Evolutionary conservation across 1,284 basidiomycete species (phyloP).

Genomic region (Megacollybia platyphylla): DNA sequence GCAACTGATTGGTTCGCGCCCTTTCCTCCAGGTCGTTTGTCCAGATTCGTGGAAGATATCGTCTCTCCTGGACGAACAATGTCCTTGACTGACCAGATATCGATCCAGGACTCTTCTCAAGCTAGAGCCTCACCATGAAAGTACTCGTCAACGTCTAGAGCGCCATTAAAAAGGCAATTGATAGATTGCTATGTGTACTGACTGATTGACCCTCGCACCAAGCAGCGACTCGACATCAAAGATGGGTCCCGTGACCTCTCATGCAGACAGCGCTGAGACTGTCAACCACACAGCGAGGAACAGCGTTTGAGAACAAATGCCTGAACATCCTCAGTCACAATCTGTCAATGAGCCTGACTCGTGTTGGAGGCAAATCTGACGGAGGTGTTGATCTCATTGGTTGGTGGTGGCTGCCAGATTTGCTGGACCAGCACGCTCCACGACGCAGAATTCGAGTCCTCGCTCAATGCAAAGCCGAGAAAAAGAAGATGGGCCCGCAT

Average conservation of each 20-base stretch:
- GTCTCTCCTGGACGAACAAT: slow-evolving; percentile 44
- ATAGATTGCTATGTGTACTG: slow-evolving; percentile 11
- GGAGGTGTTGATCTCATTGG: slow-evolving; percentile 84
- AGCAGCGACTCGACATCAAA: slow-evolving; percentile 15
- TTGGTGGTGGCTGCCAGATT: slow-evolving; percentile 78
- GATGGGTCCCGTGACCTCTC: too few relatives aligned
- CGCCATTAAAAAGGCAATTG: neutral
- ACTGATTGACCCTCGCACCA: slow-evolving; percentile 46
- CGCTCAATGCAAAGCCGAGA: slow-evolving; percentile 86
- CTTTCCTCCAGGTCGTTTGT: slow-evolving; percentile 40
- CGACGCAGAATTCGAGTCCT: slow-evolving; percentile 57
- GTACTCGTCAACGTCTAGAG: slow-evolving; percentile 42
- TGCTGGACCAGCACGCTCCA: slow-evolving; percentile 4
- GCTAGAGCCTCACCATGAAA: slow-evolving; percentile 28
- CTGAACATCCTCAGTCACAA: slow-evolving; percentile 44
- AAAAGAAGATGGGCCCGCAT: slow-evolving; percentile 64
- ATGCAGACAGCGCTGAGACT: neutral
- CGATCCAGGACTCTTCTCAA: neutral
- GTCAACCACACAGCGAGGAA: slow-evolving; percentile 35
- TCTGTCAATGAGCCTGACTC: slow-evolving; percentile 69
- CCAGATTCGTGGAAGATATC: slow-evolving; percentile 33
- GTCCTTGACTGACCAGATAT: slow-evolving; percentile 23
- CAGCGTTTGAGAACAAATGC: slow-evolving; percentile 66
- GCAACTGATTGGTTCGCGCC: slow-evolving; percentile 50
- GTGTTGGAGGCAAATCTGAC: slow-evolving; percentile 73